phyloP scores from a whole-genome alignment of 805 yeast genomes.

The Lipomyces mesembrius region DNA sequence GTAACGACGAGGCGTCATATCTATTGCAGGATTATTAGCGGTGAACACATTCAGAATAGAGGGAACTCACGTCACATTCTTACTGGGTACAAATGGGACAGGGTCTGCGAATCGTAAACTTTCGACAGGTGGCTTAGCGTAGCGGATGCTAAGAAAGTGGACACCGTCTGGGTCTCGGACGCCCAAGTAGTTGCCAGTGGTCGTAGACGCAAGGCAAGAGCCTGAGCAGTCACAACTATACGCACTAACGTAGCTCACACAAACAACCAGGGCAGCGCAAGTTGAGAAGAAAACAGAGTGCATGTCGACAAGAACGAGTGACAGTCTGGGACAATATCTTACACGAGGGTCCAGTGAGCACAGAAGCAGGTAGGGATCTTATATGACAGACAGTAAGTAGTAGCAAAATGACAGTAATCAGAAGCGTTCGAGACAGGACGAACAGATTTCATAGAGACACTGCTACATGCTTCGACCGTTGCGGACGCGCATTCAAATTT shows the following conservation, averaged over 20 bases:
- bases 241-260: background rate
- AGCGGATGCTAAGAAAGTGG: conserved; percentile 33
- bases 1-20: conserved; percentile 29
- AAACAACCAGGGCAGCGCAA: conserved; percentile 9
- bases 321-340: background rate
- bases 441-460: background rate
- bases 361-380: background rate
- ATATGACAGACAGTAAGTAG: background rate
- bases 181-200: conserved; percentile 33
- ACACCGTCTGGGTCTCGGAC: conserved; percentile 17
- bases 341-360: background rate
- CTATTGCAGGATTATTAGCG: conserved; percentile 1
- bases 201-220: conserved; percentile 26
- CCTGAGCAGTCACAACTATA: conserved; percentile 23
- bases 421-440: background rate
- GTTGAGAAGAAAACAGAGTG: conserved; percentile 4
- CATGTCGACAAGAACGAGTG: conserved; percentile 7
- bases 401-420: background rate
- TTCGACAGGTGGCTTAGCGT: conserved; percentile 34
- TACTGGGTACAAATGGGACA: conserved; percentile 12
- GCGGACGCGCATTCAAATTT: background rate
- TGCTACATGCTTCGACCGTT: background rate
- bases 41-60: background rate
- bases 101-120: conserved; percentile 32
- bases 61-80: conserved; percentile 14